These are phyloP conservation scores for Domatiomyces globalis DNA, from an alignment of 2,329 filamentous ascomycete genomes.

Conservation along the genomic window DNA sequence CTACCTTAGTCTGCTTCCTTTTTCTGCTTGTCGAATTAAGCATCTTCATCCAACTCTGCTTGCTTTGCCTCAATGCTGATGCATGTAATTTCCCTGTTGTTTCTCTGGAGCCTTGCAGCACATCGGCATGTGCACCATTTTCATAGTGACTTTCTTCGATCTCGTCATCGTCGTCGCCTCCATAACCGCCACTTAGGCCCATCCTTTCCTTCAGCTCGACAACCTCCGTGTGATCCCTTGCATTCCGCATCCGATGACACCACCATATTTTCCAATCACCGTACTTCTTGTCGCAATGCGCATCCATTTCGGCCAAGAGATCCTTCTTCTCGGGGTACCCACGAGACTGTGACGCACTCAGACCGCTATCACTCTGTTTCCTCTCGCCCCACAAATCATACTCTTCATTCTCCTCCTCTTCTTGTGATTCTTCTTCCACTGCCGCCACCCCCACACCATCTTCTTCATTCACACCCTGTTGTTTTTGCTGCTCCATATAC, in stretches of 20 bases:
- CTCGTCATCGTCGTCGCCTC: neutral
- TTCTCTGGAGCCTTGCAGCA: neutral
- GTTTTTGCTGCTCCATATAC: too few relatives aligned
- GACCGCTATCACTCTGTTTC: neutral
- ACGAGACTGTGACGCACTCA: neutral
- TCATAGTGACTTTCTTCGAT: neutral
- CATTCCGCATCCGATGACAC: constrained; percentile 71
- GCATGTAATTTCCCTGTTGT: neutral
- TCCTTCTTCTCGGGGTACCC: neutral
- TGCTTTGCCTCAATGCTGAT: neutral
- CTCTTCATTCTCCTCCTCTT: neutral
- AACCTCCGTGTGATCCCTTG: constrained; percentile 62
- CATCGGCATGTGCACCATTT: neutral
- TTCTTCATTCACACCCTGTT: neutral
- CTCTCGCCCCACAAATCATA: neutral
- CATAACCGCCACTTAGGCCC: neutral
- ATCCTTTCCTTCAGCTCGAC: constrained; percentile 50
- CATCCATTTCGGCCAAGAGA: neutral
- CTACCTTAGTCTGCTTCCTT: neutral
- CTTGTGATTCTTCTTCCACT: too few relatives aligned
- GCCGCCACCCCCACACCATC: too few relatives aligned
- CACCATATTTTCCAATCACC: constrained; percentile 52
- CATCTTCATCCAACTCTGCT: neutral
- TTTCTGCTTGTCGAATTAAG: neutral
- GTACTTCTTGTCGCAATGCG: neutral